These are phyloP conservation scores for Cunninghamia lanceolata DNA, from an alignment of 75 land plant genomes.

Conservation along the genomic window DNA sequence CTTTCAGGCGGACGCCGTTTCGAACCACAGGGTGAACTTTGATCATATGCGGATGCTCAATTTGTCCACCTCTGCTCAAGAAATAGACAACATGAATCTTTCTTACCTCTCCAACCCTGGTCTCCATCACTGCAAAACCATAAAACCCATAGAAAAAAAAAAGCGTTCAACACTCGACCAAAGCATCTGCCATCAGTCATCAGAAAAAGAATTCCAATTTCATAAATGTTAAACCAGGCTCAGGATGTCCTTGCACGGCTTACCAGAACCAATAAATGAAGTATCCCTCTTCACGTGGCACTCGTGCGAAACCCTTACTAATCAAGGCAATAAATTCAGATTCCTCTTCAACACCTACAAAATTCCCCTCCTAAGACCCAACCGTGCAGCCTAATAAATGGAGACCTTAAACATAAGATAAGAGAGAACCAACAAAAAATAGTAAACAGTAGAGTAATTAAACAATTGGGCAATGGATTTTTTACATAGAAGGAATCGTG, in stretches of 20 bases:
- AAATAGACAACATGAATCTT: conserved; percentile 61
- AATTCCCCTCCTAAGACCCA: no score
- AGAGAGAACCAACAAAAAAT: not conserved
- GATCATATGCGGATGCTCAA: conserved; percentile 77
- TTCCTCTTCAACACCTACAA: no score
- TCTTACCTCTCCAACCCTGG: conserved; percentile 24
- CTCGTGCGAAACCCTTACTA: not conserved
- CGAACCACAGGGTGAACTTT: conserved; percentile 28
- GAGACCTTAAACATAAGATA: not conserved
- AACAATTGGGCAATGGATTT: not conserved
- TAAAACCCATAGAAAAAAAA: not conserved
- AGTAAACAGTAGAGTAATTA: not conserved
- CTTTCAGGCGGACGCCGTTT: conserved; percentile 52
- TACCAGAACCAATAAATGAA: not conserved
- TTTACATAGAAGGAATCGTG: not conserved
- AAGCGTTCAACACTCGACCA: not conserved
- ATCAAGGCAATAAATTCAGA: not conserved
- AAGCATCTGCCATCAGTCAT: not conserved
- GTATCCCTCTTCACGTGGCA: not conserved
- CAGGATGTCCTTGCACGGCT: not conserved
- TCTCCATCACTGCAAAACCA: not conserved
- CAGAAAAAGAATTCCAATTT: not conserved
- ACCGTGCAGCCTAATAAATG: not conserved
- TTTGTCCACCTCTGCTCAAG: conserved; percentile 44
- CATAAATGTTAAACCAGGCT: not conserved